phyloP scores from a whole-genome alignment of 768 basidiomycete genomes.

The Tulasnella sp. region DNA sequence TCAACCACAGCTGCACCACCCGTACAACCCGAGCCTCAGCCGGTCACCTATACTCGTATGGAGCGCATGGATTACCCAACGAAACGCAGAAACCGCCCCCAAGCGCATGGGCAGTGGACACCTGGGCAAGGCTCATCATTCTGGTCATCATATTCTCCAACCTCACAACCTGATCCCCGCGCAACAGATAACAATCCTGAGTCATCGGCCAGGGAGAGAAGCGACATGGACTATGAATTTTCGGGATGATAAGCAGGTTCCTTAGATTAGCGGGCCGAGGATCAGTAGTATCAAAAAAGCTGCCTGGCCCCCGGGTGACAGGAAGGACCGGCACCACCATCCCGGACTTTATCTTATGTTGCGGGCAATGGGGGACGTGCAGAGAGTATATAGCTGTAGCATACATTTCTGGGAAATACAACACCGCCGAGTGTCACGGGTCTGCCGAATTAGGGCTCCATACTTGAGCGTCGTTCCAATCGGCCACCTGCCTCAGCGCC shows the following conservation, averaged over 20 bases:
- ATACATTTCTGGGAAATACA: background rate
- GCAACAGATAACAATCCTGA: background rate
- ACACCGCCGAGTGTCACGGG: background rate
- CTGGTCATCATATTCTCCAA: background rate
- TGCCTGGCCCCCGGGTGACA: no score
- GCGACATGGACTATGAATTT: background rate
- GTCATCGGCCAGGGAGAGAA: background rate
- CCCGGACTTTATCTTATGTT: no score
- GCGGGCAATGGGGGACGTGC: background rate
- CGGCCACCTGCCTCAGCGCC: conserved; percentile 66
- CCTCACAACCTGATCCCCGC: background rate
- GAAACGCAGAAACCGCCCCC: background rate
- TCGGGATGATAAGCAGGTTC: no score
- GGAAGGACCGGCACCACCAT: no score
- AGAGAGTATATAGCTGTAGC: conserved; percentile 1
- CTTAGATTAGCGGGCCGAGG: background rate
- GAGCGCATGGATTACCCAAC: background rate
- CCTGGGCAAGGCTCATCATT: background rate
- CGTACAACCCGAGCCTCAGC: background rate
- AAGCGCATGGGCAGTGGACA: no score
- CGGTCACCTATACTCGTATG: background rate
- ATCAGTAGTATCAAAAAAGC: background rate
- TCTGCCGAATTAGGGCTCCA: background rate
- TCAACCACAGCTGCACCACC: background rate
- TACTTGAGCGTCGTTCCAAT: conserved; percentile 55